phyloP scores from a whole-genome alignment of 768 basidiomycete species.

The Dacryopinax primogenitus region DNA sequence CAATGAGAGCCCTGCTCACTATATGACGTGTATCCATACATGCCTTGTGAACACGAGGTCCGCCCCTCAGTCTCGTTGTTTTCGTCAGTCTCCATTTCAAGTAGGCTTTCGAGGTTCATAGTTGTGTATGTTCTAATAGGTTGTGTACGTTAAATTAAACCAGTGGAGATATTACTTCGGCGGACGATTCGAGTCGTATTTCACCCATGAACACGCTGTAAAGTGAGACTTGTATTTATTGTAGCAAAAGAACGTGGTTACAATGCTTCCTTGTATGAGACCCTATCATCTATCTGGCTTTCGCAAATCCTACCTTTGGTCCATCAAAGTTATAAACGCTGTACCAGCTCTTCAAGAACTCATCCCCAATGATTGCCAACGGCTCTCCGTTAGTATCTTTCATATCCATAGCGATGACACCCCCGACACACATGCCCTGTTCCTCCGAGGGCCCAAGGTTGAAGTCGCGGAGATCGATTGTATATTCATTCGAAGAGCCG shows the following conservation, averaged over 20 bases:
- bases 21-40: too few species aligned
- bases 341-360: slow-evolving; percentile 13
- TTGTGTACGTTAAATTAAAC: too few species aligned
- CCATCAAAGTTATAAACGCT: slow-evolving; percentile 11
- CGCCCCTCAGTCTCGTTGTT: too few species aligned
- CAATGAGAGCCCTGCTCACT: too few species aligned
- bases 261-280: neutral
- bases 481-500: slow-evolving; percentile 1
- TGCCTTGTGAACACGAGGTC: too few species aligned
- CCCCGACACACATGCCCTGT: slow-evolving; percentile 9
- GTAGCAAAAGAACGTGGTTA: neutral
- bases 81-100: too few species aligned
- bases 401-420: slow-evolving; percentile 12
- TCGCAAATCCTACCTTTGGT: neutral
- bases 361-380: slow-evolving; percentile 11
- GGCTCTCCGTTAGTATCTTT: neutral
- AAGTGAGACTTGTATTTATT: neutral
- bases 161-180: too few species aligned
- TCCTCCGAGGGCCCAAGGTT: slow-evolving; percentile 6
- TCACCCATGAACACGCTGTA: too few species aligned
- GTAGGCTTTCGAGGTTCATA: too few species aligned
- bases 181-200: too few species aligned
- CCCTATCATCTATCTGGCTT: neutral
- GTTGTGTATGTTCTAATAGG: too few species aligned
- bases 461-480: slow-evolving; percentile 9